Evolutionary conservation across 495 filamentous ascomycete species (phyloP).

Genomic region (Cercophora newfieldiana): DNA sequence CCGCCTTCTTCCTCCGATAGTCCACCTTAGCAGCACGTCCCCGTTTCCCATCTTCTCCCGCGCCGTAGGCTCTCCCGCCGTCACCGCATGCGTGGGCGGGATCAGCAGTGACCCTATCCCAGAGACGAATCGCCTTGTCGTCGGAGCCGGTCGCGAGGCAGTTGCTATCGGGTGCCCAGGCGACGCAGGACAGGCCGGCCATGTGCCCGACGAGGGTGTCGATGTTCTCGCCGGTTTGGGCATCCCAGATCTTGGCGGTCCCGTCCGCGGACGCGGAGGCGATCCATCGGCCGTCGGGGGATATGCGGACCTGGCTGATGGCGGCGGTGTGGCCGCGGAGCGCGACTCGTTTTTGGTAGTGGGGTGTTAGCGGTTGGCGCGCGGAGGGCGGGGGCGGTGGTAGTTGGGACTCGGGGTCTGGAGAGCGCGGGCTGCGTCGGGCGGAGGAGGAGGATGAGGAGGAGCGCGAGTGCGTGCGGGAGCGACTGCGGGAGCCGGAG

Average conservation of each 20-base stretch:
- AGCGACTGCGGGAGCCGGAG: slow-evolving; percentile 24
- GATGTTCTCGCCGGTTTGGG: slow-evolving; percentile 69
- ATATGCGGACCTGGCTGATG: slow-evolving; percentile 86
- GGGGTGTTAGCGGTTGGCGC: slow-evolving; percentile 33
- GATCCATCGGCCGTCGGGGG: slow-evolving; percentile 84
- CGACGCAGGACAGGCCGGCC: slow-evolving; percentile 84
- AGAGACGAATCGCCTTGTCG: slow-evolving; percentile 92
- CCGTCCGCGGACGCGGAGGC: slow-evolving; percentile 88
- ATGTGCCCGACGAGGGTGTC: slow-evolving; percentile 93
- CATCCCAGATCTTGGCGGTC: slow-evolving; percentile 88
- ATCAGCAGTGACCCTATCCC: slow-evolving; percentile 77
- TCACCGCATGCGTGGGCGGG: slow-evolving; percentile 51
- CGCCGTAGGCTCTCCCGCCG: slow-evolving; percentile 5
- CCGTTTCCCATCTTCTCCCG: background rate
- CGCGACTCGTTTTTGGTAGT: slow-evolving; percentile 38
- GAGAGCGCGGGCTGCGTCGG: slow-evolving; percentile 1
- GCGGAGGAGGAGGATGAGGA: slow-evolving; percentile 15
- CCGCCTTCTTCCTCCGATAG: background rate
- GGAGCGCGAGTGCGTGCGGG: slow-evolving; percentile 27
- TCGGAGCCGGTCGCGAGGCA: slow-evolving; percentile 89
- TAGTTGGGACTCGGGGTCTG: slow-evolving; percentile 17
- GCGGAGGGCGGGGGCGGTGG: slow-evolving; percentile 6
- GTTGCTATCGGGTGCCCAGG: slow-evolving; percentile 86
- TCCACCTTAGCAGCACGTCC: background rate
- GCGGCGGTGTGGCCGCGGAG: slow-evolving; percentile 75